These are phyloP conservation scores for Alternaria sp. DNA, from an alignment of 2,329 filamentous ascomycete species.

Conservation along the genomic window DNA sequence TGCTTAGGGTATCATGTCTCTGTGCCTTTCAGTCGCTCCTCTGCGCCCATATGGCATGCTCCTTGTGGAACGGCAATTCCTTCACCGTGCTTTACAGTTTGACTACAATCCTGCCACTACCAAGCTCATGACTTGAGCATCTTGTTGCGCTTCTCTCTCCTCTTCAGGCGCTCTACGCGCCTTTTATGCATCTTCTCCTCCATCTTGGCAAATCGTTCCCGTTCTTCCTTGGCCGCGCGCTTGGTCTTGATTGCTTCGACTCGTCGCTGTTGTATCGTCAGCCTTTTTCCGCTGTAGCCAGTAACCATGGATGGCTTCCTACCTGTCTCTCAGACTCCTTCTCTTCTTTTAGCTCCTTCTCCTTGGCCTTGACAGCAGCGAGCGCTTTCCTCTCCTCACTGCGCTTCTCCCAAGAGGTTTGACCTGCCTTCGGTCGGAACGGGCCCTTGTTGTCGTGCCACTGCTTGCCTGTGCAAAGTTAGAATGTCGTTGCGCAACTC, in stretches of 20 bases:
- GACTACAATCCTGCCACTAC: background rate
- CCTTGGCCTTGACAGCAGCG: conserved; percentile 85
- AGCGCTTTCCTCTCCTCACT: conserved; percentile 73
- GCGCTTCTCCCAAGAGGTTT: conserved; percentile 81
- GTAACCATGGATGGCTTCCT: conserved; percentile 49
- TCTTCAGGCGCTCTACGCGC: conserved; percentile 89
- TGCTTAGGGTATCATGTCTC: conserved; percentile 12
- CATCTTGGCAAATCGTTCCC: conserved; percentile 90
- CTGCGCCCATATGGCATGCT: background rate
- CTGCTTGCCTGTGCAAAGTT: conserved; percentile 76
- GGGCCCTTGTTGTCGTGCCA: conserved; percentile 87
- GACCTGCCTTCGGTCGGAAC: conserved; percentile 81
- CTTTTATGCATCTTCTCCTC: conserved; percentile 98
- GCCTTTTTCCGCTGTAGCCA: background rate
- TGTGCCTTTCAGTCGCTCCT: background rate
- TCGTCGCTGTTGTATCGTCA: conserved; percentile 64
- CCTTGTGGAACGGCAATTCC: conserved; percentile 13
- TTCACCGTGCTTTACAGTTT: background rate
- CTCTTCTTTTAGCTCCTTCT: conserved; percentile 92
- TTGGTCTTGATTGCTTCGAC: conserved; percentile 85
- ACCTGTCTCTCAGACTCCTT: conserved; percentile 90
- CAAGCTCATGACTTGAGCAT: conserved; percentile 61
- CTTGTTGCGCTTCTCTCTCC: conserved; percentile 96
- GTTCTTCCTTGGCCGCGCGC: conserved; percentile 88
- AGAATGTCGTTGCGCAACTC: conserved; percentile 16